Conservation (phyloP, 148 eudicot genomes). For the Amaranthus hypochondriacus region DNA sequence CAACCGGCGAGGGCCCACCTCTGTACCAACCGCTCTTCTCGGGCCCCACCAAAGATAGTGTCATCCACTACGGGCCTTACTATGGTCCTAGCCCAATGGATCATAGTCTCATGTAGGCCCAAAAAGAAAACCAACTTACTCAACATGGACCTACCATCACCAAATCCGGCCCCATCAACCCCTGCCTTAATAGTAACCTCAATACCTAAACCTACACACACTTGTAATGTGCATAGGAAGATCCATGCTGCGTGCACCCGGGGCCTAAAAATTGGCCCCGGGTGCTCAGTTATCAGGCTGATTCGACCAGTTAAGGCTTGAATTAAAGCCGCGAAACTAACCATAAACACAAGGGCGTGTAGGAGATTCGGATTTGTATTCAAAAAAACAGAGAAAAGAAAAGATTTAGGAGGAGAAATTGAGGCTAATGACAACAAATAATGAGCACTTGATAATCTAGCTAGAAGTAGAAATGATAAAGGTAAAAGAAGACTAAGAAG, state of each 20-base stretch:
- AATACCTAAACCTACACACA: constrained; percentile 59
- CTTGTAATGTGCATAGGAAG: constrained; percentile 49
- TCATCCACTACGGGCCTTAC: constrained; percentile 81
- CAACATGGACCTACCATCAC: constrained; percentile 35
- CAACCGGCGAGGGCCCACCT: constrained; percentile 51
- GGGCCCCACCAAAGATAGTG: constrained; percentile 43
- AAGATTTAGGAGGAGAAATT: constrained; percentile 17
- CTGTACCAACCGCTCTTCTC: constrained; percentile 51
- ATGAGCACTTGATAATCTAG: constrained; percentile 56
- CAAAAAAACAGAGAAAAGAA: constrained; percentile 35
- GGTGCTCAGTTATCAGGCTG: constrained; percentile 19
- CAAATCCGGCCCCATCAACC: constrained; percentile 43
- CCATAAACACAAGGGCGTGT: constrained; percentile 37
- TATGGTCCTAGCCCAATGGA: constrained; percentile 51
- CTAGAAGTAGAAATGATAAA: constrained; percentile 67
- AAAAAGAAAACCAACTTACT: constrained; percentile 50
- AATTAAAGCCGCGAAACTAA: constrained; percentile 40
- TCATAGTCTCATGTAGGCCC: constrained; percentile 77
- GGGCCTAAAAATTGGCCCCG: constrained; percentile 28
- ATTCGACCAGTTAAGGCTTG: constrained; percentile 38
- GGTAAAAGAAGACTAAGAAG: constrained; percentile 84
- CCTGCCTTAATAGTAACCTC: constrained; percentile 53
- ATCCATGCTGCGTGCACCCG: constrained; percentile 54
- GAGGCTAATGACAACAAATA: constrained; percentile 35
- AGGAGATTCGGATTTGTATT: constrained; percentile 45